These are phyloP conservation scores for Phytophthora cactorum DNA, from an alignment of 352 stramenopile genomes.

Conservation along the genomic window DNA sequence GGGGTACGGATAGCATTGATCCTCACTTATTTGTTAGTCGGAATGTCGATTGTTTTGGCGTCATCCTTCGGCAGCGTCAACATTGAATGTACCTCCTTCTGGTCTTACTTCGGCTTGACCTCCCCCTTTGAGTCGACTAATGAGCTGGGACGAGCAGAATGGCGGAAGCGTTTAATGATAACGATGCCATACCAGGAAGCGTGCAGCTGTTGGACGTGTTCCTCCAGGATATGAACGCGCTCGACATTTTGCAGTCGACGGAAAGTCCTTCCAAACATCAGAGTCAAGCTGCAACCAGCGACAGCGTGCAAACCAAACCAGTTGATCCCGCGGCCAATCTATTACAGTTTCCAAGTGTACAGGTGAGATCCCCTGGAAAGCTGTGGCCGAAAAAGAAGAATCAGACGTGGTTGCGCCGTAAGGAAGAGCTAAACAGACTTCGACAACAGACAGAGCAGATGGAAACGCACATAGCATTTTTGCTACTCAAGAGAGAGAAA, in stretches of 20 bases:
- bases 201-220: slow-evolving; percentile 6
- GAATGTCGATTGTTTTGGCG: slow-evolving; percentile 6
- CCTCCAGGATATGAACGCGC: slow-evolving; percentile 10
- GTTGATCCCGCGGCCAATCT: not conserved
- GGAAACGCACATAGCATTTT: not conserved
- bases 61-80: slow-evolving; percentile 10
- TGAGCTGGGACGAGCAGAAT: not conserved
- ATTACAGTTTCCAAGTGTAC: not conserved
- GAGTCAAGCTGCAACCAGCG: not conserved
- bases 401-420: slow-evolving; percentile 14
- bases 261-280: not conserved
- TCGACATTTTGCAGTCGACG: not conserved
- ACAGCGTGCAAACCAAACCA: not conserved
- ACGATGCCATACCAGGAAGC: not conserved
- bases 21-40: not conserved
- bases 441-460: slow-evolving; percentile 6
- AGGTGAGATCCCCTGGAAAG: not conserved
- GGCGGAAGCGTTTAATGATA: not conserved
- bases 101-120: too few relatives aligned
- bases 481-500: not conserved
- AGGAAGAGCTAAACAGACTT: slow-evolving; percentile 6
- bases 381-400: not conserved
- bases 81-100: not conserved
- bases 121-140: slow-evolving; percentile 1
- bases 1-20: too few relatives aligned